Evolutionary conservation across 148 eudicot species (phyloP).

Genomic region (Pouteria glomerata): DNA sequence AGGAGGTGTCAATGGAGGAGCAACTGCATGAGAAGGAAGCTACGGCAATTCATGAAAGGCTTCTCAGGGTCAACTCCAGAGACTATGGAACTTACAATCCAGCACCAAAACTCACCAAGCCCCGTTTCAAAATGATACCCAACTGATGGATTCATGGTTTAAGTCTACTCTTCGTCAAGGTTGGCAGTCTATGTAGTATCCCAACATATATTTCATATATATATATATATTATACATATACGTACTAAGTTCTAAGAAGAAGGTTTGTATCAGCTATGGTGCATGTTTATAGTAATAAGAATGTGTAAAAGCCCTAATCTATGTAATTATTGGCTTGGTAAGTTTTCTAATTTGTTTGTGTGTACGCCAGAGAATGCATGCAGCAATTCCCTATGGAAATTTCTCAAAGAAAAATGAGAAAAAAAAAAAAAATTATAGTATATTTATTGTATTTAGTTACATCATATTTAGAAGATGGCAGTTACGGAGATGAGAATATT

Average conservation of each 20-base stretch:
- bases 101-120: slow-evolving; percentile 17
- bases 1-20: slow-evolving; percentile 1
- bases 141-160: slow-evolving; percentile 1
- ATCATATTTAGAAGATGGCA: not conserved
- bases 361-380: not conserved
- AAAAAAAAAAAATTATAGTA: too few species aligned
- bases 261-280: not conserved
- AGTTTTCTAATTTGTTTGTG: not conserved
- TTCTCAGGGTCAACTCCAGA: slow-evolving; percentile 16
- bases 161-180: not conserved
- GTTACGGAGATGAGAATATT: too few species aligned
- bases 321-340: not conserved
- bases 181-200: too few species aligned
- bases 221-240: not conserved
- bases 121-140: slow-evolving; percentile 24
- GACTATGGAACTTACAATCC: slow-evolving; percentile 29
- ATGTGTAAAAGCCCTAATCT: not conserved
- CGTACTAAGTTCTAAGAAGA: too few species aligned
- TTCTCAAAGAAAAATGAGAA: too few species aligned
- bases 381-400: not conserved
- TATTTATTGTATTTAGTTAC: too few species aligned
- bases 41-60: slow-evolving; percentile 14
- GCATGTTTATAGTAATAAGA: not conserved
- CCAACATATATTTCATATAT: not conserved
- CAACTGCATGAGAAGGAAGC: not conserved